Percentiles rank a stretch among this genome's conserved stretches.
phyloP scores from a whole-genome alignment of 352 stramenopile species.

The Pilasporangium apinafurcum region DNA sequence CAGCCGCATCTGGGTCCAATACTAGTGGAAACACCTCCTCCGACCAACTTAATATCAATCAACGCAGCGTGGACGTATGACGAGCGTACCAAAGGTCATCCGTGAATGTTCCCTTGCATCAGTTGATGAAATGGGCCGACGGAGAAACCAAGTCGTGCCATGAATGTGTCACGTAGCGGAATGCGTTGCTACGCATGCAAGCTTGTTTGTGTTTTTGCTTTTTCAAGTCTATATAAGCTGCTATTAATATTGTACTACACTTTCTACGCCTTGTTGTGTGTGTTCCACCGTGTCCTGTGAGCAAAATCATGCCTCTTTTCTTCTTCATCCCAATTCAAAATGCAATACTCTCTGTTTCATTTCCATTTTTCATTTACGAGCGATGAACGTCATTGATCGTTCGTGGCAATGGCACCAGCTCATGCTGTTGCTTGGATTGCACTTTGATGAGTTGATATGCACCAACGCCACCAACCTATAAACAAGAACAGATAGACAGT shows the following conservation, averaged over 20 bases:
- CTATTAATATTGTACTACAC: constrained; percentile 13
- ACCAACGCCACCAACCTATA: constrained; percentile 59
- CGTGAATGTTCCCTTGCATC: too few relatives aligned
- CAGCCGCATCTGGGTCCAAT: constrained; percentile 13
- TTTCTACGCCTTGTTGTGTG: background rate
- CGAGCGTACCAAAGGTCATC: too few relatives aligned
- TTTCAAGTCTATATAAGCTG: constrained; percentile 13
- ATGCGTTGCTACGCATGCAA: too few relatives aligned
- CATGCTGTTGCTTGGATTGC: constrained; percentile 37
- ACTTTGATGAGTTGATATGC: constrained; percentile 80
- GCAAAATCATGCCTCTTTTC: constrained; percentile 3
- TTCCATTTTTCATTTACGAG: background rate
- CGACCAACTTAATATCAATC: constrained; percentile 66
- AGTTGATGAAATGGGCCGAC: too few relatives aligned
- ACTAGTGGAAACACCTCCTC: constrained; percentile 20
- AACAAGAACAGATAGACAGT: background rate
- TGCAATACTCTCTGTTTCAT: background rate
- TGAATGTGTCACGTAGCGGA: too few relatives aligned
- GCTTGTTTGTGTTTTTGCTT: background rate
- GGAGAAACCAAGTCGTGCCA: too few relatives aligned
- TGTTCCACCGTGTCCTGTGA: background rate
- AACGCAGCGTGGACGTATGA: constrained; percentile 78
- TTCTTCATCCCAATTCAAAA: constrained; percentile 9
- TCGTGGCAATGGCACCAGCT: constrained; percentile 32
- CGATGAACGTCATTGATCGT: constrained; percentile 30